These are phyloP conservation scores for Rhizomucor miehei DNA, from an alignment of 371 early-diverging fungal species.

Conservation along the genomic window DNA sequence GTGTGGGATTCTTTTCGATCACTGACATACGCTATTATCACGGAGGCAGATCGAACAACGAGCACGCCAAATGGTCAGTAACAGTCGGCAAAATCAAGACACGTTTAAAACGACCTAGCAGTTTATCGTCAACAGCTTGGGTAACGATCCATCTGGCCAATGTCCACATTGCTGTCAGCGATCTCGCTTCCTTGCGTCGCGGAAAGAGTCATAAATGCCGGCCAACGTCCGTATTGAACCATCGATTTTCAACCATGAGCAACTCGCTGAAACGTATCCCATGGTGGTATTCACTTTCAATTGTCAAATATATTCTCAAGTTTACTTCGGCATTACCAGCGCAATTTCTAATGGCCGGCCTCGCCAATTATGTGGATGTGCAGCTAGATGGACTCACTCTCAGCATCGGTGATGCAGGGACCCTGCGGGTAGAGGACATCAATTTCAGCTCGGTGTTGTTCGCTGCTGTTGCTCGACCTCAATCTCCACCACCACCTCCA, in stretches of 20 bases:
- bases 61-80: slow-evolving; percentile 21
- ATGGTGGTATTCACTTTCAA: slow-evolving; percentile 48
- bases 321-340: slow-evolving; percentile 45
- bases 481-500: slow-evolving; percentile 9
- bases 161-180: slow-evolving; percentile 22
- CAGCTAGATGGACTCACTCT: slow-evolving; percentile 23
- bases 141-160: slow-evolving; percentile 34
- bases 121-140: slow-evolving; percentile 26
- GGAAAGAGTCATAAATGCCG: not conserved
- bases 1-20: slow-evolving; percentile 45
- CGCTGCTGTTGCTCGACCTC: slow-evolving; percentile 22
- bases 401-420: slow-evolving; percentile 15
- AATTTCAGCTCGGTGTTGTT: slow-evolving; percentile 37
- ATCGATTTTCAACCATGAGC: slow-evolving; percentile 28
- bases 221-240: slow-evolving; percentile 13
- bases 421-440: slow-evolving; percentile 21
- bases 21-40: slow-evolving; percentile 37
- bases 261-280: slow-evolving; percentile 31
- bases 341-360: slow-evolving; percentile 46
- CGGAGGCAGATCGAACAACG: slow-evolving; percentile 11
- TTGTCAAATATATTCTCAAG: slow-evolving; percentile 39
- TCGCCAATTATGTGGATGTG: slow-evolving; percentile 48
- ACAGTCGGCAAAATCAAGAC: slow-evolving; percentile 42
- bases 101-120: slow-evolving; percentile 26
- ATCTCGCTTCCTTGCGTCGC: slow-evolving; percentile 13